A percentile compares a stretch with the other conserved stretches of the same genome.
Conservation (phyloP, 164 flowering plant genomes). For the Vitis labrusca region DNA sequence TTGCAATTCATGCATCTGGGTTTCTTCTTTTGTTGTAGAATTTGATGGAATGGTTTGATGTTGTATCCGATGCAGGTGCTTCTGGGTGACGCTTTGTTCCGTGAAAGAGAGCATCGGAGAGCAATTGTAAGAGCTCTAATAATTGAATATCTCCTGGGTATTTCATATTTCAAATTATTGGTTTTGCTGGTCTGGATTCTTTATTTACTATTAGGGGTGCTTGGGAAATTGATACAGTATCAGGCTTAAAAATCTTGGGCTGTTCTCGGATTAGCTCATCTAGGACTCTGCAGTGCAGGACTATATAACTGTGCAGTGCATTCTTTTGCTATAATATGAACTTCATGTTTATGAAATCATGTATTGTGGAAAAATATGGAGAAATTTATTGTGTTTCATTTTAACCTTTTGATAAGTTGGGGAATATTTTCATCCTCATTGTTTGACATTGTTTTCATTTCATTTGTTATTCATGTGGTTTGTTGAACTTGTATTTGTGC, state of each 20-base stretch:
- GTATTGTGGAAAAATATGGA: too few relatives aligned
- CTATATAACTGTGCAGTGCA: too few relatives aligned
- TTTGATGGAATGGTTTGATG: not conserved
- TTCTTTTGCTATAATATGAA: too few relatives aligned
- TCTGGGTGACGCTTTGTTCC: conserved; percentile 80
- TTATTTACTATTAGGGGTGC: too few relatives aligned
- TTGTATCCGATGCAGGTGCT: conserved; percentile 51
- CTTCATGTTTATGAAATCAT: too few relatives aligned
- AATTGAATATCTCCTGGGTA: not conserved
- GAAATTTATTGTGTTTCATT: too few relatives aligned
- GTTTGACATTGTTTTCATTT: conserved; percentile 7
- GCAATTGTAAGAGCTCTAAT: conserved; percentile 57
- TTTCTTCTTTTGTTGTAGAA: not conserved
- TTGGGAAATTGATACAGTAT: too few relatives aligned
- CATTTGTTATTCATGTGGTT: not conserved
- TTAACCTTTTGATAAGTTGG: too few relatives aligned
- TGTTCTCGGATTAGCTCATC: too few relatives aligned
- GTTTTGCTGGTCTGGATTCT: not conserved
- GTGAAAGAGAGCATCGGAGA: conserved; percentile 74
- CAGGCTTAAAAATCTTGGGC: too few relatives aligned
- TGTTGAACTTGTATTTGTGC: not conserved
- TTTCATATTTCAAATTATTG: not conserved
- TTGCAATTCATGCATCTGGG: not conserved
- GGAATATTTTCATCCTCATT: too few relatives aligned
- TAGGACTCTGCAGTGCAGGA: too few relatives aligned